These are phyloP conservation scores for Chamaenerion angustifolium DNA, from an alignment of 345 rosid species.

Conservation along the genomic window DNA sequence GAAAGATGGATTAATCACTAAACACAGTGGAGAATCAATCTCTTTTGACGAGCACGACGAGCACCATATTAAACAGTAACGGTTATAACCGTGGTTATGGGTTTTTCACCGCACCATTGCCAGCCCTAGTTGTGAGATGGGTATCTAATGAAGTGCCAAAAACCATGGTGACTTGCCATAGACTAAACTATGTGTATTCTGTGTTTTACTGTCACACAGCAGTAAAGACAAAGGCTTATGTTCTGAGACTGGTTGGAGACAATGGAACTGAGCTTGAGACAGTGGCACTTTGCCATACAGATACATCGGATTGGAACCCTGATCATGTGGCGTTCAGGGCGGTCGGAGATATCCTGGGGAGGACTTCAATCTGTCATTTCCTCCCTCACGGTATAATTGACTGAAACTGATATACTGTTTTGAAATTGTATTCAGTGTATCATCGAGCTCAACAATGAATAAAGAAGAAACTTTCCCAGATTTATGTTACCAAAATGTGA, in stretches of 20 bases:
- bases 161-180: slow-evolving; percentile 51
- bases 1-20: no score
- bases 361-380: slow-evolving; percentile 56
- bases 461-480: no score
- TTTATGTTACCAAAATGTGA: no score
- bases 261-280: slow-evolving; percentile 53
- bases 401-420: no score
- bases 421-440: no score
- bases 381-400: slow-evolving; percentile 35
- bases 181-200: slow-evolving; percentile 60
- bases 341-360: slow-evolving; percentile 60
- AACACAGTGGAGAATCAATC: no score
- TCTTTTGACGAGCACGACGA: no score
- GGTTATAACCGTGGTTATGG: no score
- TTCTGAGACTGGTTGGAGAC: slow-evolving; percentile 43
- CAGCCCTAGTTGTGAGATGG: slow-evolving; percentile 35
- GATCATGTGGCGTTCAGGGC: slow-evolving; percentile 67
- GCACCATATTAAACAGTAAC: no score
- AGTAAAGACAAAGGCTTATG: slow-evolving; percentile 31
- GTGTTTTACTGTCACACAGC: slow-evolving; percentile 76
- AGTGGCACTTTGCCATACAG: slow-evolving; percentile 66
- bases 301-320: slow-evolving; percentile 77
- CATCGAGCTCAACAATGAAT: no score
- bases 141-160: slow-evolving; percentile 10
- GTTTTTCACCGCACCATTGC: no score